These are phyloP conservation scores for Penicillium steckii DNA, from an alignment of 495 filamentous ascomycete genomes.

Conservation along the genomic window DNA sequence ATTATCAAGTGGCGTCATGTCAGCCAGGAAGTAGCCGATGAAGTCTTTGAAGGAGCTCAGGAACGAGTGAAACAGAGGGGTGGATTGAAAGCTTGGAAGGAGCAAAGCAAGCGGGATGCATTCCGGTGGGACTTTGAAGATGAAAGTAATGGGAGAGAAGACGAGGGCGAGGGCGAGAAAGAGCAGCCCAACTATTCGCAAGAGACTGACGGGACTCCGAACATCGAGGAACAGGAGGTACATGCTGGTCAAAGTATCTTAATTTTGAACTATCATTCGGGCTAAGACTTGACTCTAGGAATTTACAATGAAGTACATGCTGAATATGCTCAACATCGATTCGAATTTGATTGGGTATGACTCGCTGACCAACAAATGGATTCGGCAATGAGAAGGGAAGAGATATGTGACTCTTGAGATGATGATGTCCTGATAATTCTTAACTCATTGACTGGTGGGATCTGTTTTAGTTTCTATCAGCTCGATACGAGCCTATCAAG, in stretches of 20 bases:
- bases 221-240: constrained; percentile 26
- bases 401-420: background rate
- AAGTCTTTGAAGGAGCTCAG: constrained; percentile 43
- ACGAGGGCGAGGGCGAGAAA: constrained; percentile 29
- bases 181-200: constrained; percentile 21
- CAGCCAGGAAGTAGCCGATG: constrained; percentile 53
- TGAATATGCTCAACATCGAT: constrained; percentile 65
- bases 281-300: constrained; percentile 41
- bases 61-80: constrained; percentile 53
- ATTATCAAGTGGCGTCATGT: constrained; percentile 47
- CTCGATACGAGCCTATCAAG: constrained; percentile 1
- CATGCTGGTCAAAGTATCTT: constrained; percentile 6
- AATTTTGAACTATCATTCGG: too few species aligned
- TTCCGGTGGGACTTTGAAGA: constrained; percentile 32
- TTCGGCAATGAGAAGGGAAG: constrained; percentile 18
- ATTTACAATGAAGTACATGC: constrained; percentile 74
- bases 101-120: constrained; percentile 39
- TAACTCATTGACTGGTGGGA: too few species aligned
- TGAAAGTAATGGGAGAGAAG: constrained; percentile 19
- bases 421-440: background rate
- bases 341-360: constrained; percentile 64
- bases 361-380: constrained; percentile 52
- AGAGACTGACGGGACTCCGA: background rate
- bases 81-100: constrained; percentile 54
- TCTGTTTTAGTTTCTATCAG: background rate